Conservation (phyloP, 345 rosid species). For the Aquilaria malaccensis region DNA sequence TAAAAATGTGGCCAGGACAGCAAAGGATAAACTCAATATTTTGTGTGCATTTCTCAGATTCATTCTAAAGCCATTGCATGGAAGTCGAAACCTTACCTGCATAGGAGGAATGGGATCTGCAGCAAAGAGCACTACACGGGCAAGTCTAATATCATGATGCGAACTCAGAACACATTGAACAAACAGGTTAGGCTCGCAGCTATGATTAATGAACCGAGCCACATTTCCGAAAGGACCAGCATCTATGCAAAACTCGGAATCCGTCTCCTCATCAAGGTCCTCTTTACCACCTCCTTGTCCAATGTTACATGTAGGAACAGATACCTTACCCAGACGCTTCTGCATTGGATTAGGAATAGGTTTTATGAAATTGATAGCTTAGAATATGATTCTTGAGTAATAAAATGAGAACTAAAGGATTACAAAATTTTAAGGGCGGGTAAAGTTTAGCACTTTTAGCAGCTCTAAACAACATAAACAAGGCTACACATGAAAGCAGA, state of each 20-base stretch:
- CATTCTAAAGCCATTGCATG: not conserved
- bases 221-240: constrained; percentile 73
- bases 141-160: constrained; percentile 75
- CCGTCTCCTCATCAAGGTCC: constrained; percentile 29
- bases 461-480: too few species aligned
- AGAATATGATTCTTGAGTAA: not conserved
- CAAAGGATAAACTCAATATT: too few species aligned
- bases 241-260: constrained; percentile 88
- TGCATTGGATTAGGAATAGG: constrained; percentile 13
- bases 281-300: not conserved
- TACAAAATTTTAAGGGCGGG: not conserved
- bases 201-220: constrained; percentile 87
- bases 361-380: not conserved
- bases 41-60: too few species aligned
- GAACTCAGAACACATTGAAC: constrained; percentile 80
- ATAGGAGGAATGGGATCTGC: constrained; percentile 84
- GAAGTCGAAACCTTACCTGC: constrained; percentile 39
- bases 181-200: constrained; percentile 91
- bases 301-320: constrained; percentile 14
- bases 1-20: too few species aligned
- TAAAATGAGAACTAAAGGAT: not conserved
- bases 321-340: constrained; percentile 39
- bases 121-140: constrained; percentile 79
- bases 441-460: too few species aligned
- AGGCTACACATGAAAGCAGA: too few species aligned